These are phyloP conservation scores for Corynascus novoguineensis DNA, from an alignment of 495 filamentous ascomycete genomes.

Conservation along the genomic window DNA sequence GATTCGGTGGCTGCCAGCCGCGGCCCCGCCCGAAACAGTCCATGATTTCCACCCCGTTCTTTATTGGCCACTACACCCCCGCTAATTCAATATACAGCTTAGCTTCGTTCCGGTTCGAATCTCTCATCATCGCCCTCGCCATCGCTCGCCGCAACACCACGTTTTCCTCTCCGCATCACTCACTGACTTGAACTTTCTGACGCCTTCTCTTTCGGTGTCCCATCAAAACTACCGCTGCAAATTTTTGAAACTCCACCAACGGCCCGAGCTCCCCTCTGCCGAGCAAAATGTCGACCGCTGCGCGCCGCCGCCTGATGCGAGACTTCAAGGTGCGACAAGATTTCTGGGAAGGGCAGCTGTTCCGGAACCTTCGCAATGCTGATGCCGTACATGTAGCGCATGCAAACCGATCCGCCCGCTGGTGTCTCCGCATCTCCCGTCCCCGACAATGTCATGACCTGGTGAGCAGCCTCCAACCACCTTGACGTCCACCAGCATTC, in stretches of 20 bases:
- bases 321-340: slow-evolving; percentile 87
- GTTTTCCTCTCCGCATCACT: neutral
- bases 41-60: neutral
- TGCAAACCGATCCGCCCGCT: slow-evolving; percentile 98
- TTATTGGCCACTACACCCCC: neutral
- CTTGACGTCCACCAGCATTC: neutral
- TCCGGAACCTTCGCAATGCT: slow-evolving; percentile 8
- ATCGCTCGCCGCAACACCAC: neutral
- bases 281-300: slow-evolving; percentile 78
- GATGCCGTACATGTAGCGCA: slow-evolving; percentile 58
- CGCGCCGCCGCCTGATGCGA: slow-evolving; percentile 91
- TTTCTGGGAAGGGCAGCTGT: neutral
- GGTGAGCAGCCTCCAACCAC: slow-evolving; percentile 54
- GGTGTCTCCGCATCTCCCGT: slow-evolving; percentile 96
- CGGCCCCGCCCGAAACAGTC: neutral
- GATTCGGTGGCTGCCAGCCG: neutral
- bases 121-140: slow-evolving; percentile 10
- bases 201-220: neutral
- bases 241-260: neutral
- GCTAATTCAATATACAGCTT: neutral
- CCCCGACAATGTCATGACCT: slow-evolving; percentile 99
- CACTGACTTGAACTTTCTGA: neutral
- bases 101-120: neutral
- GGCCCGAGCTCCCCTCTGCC: neutral
- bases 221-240: neutral